A percentile compares a stretch with the other conserved stretches of the same genome.
Evolutionary conservation across 305 asterid species (phyloP).

Genomic region (Euphrasia arctica): DNA sequence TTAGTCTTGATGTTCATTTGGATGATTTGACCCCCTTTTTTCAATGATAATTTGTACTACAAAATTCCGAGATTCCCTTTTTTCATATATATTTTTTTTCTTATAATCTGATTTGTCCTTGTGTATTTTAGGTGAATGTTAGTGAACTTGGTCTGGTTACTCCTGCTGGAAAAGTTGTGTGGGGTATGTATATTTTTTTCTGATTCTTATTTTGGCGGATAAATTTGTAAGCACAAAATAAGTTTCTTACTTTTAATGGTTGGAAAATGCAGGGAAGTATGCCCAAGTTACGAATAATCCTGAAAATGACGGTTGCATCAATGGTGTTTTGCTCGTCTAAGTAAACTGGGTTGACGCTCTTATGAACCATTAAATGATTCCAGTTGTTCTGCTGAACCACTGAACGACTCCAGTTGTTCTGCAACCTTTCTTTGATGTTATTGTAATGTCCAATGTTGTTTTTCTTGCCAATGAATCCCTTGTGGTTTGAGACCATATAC

Average conservation of each 20-base stretch:
- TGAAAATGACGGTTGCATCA: conserved; percentile 96
- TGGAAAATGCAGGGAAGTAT: conserved; percentile 68
- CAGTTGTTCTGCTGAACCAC: too few relatives aligned
- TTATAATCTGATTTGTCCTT: background rate
- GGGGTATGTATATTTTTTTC: conserved; percentile 55
- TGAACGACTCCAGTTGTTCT: too few relatives aligned
- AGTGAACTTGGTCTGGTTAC: conserved; percentile 97
- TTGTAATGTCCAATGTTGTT: too few relatives aligned
- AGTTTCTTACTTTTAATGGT: conserved; percentile 11
- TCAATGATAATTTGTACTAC: too few relatives aligned
- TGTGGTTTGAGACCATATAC: too few relatives aligned
- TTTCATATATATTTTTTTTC: too few relatives aligned
- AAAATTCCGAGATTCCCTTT: too few relatives aligned
- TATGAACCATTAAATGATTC: too few relatives aligned
- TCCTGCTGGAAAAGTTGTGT: conserved; percentile 97
- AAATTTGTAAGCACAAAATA: background rate
- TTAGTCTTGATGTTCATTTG: too few relatives aligned
- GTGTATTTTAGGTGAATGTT: conserved; percentile 68
- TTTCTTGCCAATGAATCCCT: too few relatives aligned
- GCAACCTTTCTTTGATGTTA: too few relatives aligned
- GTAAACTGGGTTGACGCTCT: background rate
- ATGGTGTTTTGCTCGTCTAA: conserved; percentile 84
- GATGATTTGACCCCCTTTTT: too few relatives aligned
- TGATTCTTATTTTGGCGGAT: background rate
- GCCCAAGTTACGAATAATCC: conserved; percentile 97